phyloP scores from a whole-genome alignment of 345 rosid species.

The Gossypium bickii region DNA sequence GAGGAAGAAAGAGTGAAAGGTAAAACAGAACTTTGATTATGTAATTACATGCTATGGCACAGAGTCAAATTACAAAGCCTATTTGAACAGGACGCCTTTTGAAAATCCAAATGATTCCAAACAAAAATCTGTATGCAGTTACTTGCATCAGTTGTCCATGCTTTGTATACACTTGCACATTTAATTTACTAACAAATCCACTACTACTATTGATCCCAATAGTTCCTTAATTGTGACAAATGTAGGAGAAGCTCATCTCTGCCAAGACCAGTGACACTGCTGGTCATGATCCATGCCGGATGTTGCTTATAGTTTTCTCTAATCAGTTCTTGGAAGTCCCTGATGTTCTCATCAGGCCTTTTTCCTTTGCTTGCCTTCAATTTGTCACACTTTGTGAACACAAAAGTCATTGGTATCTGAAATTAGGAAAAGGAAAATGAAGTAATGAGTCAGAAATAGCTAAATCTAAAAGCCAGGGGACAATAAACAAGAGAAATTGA shows the following conservation, averaged over 20 bases:
- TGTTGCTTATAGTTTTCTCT: constrained; percentile 52
- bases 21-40: not conserved
- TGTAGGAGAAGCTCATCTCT: constrained; percentile 94
- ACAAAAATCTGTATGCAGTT: not conserved
- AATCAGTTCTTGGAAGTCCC: constrained; percentile 62
- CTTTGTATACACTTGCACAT: constrained; percentile 4
- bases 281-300: constrained; percentile 94
- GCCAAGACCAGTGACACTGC: constrained; percentile 78
- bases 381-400: constrained; percentile 88
- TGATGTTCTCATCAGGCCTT: constrained; percentile 80
- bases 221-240: constrained; percentile 68
- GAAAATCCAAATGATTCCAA: not conserved
- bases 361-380: constrained; percentile 64
- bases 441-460: not conserved
- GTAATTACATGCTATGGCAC: not conserved
- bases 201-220: constrained; percentile 18
- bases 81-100: not conserved
- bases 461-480: not conserved
- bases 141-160: not conserved
- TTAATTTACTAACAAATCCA: not conserved
- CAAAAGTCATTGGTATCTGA: constrained; percentile 84
- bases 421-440: constrained; percentile 9
- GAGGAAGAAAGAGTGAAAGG: not conserved
- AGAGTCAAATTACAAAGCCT: constrained; percentile 7
- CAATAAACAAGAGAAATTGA: not conserved